phyloP scores from a whole-genome alignment of 306 rosid species.

The Pyrus bretschneideri region DNA sequence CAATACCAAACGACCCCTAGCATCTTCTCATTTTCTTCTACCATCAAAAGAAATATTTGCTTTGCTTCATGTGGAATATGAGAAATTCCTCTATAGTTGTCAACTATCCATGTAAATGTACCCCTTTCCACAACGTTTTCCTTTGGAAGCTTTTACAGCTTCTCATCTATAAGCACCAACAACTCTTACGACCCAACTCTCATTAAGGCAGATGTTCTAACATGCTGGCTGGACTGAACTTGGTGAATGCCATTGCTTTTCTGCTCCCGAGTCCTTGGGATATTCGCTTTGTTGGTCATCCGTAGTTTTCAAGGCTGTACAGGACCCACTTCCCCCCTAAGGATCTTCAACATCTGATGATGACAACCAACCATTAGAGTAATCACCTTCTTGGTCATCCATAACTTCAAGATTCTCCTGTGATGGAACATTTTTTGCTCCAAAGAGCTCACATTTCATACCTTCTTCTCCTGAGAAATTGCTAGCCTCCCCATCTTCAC shows the following conservation, averaged over 20 bases:
- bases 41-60: neutral
- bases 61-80: neutral
- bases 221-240: conserved; percentile 46
- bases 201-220: conserved; percentile 57
- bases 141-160: conserved; percentile 40
- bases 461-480: conserved; percentile 18
- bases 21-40: neutral
- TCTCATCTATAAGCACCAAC: conserved; percentile 66
- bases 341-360: conserved; percentile 33
- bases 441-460: neutral
- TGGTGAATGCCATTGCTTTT: conserved; percentile 10
- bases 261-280: conserved; percentile 11
- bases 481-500: conserved; percentile 29
- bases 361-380: conserved; percentile 54
- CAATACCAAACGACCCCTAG: neutral
- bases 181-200: conserved; percentile 85
- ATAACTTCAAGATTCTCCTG: conserved; percentile 13
- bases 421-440: conserved; percentile 23
- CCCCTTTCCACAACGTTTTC: conserved; percentile 44
- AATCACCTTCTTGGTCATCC: conserved; percentile 39
- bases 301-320: conserved; percentile 6
- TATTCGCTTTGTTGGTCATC: conserved; percentile 23
- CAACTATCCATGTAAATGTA: neutral
- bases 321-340: conserved; percentile 25
- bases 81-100: neutral